Conservation (phyloP, 176 grass and related monocot genomes). For the Oryza meridionalis region DNA sequence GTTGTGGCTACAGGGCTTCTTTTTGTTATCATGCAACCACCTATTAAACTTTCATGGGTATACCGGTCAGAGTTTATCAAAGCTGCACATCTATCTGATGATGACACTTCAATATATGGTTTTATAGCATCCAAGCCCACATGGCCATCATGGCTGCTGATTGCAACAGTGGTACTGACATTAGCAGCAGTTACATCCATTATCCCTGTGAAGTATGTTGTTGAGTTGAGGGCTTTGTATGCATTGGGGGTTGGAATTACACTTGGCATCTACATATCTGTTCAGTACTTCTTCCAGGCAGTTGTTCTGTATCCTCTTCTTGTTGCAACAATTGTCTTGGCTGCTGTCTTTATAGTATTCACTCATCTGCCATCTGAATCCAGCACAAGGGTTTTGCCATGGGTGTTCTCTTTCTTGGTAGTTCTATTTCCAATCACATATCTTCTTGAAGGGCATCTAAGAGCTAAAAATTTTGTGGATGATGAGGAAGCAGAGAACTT, state of each 20-base stretch:
- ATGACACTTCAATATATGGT: conserved; percentile 94
- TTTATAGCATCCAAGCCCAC: conserved; percentile 75
- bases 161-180: conserved; percentile 83
- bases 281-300: conserved; percentile 93
- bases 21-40: conserved; percentile 90
- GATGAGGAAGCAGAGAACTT: conserved; percentile 86
- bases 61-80: conserved; percentile 85
- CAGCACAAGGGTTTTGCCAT: conserved; percentile 91
- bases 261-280: conserved; percentile 93
- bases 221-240: conserved; percentile 81
- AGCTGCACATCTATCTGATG: conserved; percentile 77
- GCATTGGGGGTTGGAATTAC: conserved; percentile 76
- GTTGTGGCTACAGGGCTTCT: conserved; percentile 82
- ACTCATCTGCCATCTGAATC: conserved; percentile 93
- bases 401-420: conserved; percentile 91
- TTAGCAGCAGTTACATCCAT: conserved; percentile 85
- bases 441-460: conserved; percentile 91
- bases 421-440: conserved; percentile 92
- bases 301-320: conserved; percentile 93
- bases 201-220: conserved; percentile 95
- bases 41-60: conserved; percentile 80
- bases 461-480: conserved; percentile 68
- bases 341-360: conserved; percentile 84
- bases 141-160: conserved; percentile 97
- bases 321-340: conserved; percentile 75